These are phyloP conservation scores for Ottelia alismoides DNA, from an alignment of 106 monocot genomes.

Conservation along the genomic window DNA sequence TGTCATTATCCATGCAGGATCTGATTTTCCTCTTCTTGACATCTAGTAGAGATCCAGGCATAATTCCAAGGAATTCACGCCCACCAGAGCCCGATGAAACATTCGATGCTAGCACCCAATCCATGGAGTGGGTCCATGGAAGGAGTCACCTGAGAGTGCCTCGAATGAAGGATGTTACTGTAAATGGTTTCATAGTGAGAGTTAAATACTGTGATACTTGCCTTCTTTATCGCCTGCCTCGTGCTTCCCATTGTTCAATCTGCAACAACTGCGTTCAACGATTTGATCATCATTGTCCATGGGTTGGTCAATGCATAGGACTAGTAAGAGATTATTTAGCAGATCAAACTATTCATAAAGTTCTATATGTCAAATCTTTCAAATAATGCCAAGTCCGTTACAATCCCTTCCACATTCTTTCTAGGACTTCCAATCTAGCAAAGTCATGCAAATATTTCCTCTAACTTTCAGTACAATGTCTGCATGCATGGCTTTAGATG, in stretches of 20 bases:
- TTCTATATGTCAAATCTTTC: too few relatives aligned
- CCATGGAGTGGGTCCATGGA: slow-evolving; percentile 78
- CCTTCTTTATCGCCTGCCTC: slow-evolving; percentile 78
- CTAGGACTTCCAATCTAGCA: too few relatives aligned
- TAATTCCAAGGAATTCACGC: slow-evolving; percentile 63
- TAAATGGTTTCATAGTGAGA: slow-evolving; percentile 58
- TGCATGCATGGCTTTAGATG: too few relatives aligned
- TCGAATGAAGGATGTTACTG: slow-evolving; percentile 58
- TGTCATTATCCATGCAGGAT: slow-evolving; percentile 46
- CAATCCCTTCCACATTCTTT: too few relatives aligned
- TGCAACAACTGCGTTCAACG: slow-evolving; percentile 97
- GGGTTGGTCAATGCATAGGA: slow-evolving; percentile 99
- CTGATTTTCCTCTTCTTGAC: slow-evolving; percentile 64
- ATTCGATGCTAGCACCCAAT: slow-evolving; percentile 31
- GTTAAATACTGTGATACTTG: slow-evolving; percentile 95
- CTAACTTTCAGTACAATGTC: too few relatives aligned
- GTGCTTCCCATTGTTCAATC: slow-evolving; percentile 82
- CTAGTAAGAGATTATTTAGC: too few relatives aligned
- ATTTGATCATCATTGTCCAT: slow-evolving; percentile 98
- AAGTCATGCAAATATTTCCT: too few relatives aligned
- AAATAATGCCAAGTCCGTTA: too few relatives aligned
- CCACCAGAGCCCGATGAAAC: slow-evolving; percentile 43
- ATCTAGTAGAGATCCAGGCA: slow-evolving; percentile 91
- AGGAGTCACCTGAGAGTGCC: slow-evolving; percentile 41
- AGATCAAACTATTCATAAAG: too few relatives aligned